These are phyloP conservation scores for Lycium ferocissimum DNA, from an alignment of 257 asterid species.

Conservation along the genomic window DNA sequence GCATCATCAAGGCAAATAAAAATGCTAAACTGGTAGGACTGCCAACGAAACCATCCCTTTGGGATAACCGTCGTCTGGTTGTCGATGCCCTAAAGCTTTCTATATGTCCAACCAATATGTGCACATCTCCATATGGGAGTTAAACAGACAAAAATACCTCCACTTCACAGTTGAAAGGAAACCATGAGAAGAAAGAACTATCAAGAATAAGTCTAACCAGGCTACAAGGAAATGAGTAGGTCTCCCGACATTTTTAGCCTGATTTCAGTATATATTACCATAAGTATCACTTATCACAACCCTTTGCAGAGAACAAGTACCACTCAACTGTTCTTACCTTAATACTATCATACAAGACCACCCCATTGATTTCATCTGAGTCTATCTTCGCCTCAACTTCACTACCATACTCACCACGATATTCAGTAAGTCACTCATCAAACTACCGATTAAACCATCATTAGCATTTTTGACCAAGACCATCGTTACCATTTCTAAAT, in stretches of 20 bases:
- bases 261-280: not conserved
- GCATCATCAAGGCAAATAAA: not conserved
- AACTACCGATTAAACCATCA: not conserved
- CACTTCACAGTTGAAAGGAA: not conserved
- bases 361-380: not conserved
- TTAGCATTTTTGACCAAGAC: not conserved
- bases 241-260: not conserved
- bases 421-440: not conserved
- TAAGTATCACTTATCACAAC: not conserved
- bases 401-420: not conserved
- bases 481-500: not conserved
- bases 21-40: not conserved
- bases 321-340: not conserved
- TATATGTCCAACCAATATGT: not conserved
- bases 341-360: not conserved
- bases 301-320: not conserved
- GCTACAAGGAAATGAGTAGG: not conserved
- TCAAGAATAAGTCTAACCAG: not conserved
- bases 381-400: not conserved
- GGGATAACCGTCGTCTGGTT: not conserved
- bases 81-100: too few relatives aligned
- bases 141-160: not conserved
- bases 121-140: not conserved
- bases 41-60: not conserved
- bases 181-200: not conserved